A percentile compares a stretch with the other conserved stretches of the same genome.
phyloP scores from a whole-genome alignment of 345 rosid species.

The Sisymbrium irio region DNA sequence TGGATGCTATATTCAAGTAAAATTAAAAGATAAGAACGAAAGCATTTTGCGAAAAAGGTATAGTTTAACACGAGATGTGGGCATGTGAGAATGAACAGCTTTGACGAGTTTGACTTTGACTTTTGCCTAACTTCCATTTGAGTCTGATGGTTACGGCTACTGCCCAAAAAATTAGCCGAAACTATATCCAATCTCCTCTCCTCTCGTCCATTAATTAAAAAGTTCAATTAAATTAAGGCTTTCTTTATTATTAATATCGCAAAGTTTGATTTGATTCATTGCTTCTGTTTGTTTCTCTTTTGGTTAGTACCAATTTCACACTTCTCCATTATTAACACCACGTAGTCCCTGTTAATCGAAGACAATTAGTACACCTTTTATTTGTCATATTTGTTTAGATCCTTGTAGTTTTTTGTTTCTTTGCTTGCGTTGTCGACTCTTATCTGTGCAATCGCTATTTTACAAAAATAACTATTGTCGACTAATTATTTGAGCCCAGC shows the following conservation, averaged over 20 bases:
- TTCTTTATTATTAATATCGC: neutral
- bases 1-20: neutral
- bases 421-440: neutral
- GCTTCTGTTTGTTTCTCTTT: neutral
- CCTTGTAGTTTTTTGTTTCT: neutral
- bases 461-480: neutral
- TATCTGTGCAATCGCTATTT: neutral
- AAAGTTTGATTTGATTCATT: slow-evolving; percentile 23
- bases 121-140: slow-evolving; percentile 30
- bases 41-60: neutral
- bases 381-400: slow-evolving; percentile 14
- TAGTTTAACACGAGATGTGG: neutral
- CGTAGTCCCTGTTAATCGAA: neutral
- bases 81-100: slow-evolving; percentile 12
- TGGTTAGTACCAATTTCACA: neutral
- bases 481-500: no score
- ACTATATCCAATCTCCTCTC: slow-evolving; percentile 28
- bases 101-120: slow-evolving; percentile 33
- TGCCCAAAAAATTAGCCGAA: slow-evolving; percentile 1
- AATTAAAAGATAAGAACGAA: slow-evolving; percentile 23
- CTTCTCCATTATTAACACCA: slow-evolving; percentile 29
- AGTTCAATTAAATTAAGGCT: neutral
- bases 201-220: neutral
- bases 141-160: slow-evolving; percentile 23
- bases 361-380: slow-evolving; percentile 15